Evolutionary conservation across 306 rosid genomes (phyloP), one percentile per base, ranked within the genome.

Genomic region (Canavalia ensiformis): DNA sequence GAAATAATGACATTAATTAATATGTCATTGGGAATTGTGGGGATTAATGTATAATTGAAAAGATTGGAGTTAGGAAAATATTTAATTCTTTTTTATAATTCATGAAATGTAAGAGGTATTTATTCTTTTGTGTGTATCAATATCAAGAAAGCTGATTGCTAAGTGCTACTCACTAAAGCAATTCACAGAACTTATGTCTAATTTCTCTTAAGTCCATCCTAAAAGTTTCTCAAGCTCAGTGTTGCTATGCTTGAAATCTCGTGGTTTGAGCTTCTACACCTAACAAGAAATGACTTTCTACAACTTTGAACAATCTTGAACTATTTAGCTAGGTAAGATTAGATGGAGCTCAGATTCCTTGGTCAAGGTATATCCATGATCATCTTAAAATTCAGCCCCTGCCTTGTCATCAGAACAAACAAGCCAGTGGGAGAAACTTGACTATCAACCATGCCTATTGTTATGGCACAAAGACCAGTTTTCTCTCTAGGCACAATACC

Each of bases 91-190:
- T 13, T 35, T 34, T 37, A 5, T 63, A 3, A 35, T 7, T 66
- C 52, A 41, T 18, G 13, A 66, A 66, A 65, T 39, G 3, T 28
- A 57, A 28, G 0, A 65, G 7, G 45, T 18, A 41, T 41, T 25
- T 8, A 66, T 18, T 66, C 35, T 64, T 58, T 64, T 58, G 39
- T 8, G 30, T 58, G 65, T 58, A 58, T 58, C 29, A 58, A 30
- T 58, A 58, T 29, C n/a, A 30, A 58, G 39, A 58, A 58, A 8
- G 62, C 2, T 33, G 18, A 60, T 33, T 67, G 54, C 8, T 25
- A n/a, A 42, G 45, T 8, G 7, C 28, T 55, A 18, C 72, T 25
- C 64, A 25, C 52, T 42, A 28, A 60, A 60, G 68, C 8, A 60
- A 60, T 60, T 33, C 25, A 33, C 44, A 33, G 44, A 34, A 60